phyloP scores from a whole-genome alignment of 805 yeast species.

The Hanseniaspora meyeri region DNA sequence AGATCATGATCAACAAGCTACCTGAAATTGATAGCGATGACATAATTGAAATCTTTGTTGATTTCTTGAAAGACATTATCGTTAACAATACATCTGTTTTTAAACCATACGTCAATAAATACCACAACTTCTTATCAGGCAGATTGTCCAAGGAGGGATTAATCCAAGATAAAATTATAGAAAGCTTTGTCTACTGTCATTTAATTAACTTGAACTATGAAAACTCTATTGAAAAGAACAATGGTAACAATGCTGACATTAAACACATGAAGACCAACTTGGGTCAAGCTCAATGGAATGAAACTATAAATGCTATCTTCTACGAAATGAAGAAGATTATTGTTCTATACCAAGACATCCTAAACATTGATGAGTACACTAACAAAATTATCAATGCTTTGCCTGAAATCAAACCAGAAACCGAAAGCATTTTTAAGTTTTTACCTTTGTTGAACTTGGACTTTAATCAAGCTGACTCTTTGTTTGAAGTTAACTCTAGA shows the following conservation, averaged over 20 bases:
- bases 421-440: constrained; percentile 7
- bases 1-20: constrained; percentile 36
- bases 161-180: constrained; percentile 31
- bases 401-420: constrained; percentile 22
- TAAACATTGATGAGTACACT: constrained; percentile 47
- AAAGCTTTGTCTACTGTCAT: constrained; percentile 44
- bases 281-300: constrained; percentile 35
- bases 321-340: constrained; percentile 45
- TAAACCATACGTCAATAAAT: constrained; percentile 61
- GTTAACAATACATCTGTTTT: constrained; percentile 60
- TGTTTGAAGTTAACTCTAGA: constrained; percentile 42
- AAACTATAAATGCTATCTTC: constrained; percentile 37
- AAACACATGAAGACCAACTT: constrained; percentile 26
- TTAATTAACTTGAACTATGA: constrained; percentile 41
- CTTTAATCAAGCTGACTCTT: constrained; percentile 40
- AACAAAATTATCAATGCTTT: constrained; percentile 31
- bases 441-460: constrained; percentile 48
- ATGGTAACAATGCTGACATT: constrained; percentile 13
- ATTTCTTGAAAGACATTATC: constrained; percentile 34
- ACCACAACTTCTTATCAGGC: constrained; percentile 34
- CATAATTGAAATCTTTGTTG: constrained; percentile 24
- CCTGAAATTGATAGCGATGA: constrained; percentile 28
- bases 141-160: background rate
- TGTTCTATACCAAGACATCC: constrained; percentile 44
- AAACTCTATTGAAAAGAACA: constrained; percentile 21